Base-by-base conservation (phyloP, 1,139 yeast genomes). In the Nakaseomyces bracarensis region DNA sequence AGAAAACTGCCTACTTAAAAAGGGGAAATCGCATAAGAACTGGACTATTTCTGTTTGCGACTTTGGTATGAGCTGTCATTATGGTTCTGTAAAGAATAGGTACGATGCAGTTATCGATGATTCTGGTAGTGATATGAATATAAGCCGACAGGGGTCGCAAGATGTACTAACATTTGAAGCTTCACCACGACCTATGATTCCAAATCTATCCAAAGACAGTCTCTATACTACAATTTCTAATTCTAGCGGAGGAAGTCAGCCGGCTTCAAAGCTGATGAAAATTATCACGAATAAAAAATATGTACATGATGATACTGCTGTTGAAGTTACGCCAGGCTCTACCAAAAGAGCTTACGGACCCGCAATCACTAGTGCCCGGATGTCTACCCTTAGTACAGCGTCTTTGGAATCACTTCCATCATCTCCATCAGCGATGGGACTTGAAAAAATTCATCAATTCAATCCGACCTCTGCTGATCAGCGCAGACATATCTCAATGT, bases 11-110 rank as follows among this genome's bases (percentile, higher is more conserved):
- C 65, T 89, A 42, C 64, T 85, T 26, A 49, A 54, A 29, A 56
- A 52, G 36, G 39, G 41, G n/a, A 27, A 43, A 1, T 78, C 77
- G 42, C 61, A 63, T 20, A 49, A 54, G 8, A 52, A 57, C 22
- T 63, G 67, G 45, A 58, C 51, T 26, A 63, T 79, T 56, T 58
- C 76, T 19, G 58, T 87, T 7, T 85, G 96, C 64, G 97, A 87
- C 64, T 87, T 87, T 66, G 97, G 97, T 4, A 85, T 87, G 94
- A 66, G 74, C 38, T 69, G 67, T 23, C 45, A 45, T 20, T 52
- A 21, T 37, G 39, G 39, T 7, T 13, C 13, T 4, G 9, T 15
- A 6, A 22, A 15, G 10, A 35, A 15, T 5, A 15, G 14, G n/a
- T 25, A 23, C 16, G 29, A 35, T 15, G 9, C 8, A 7, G 2